A percentile compares a stretch with the other conserved stretches of the same genome.
Evolutionary conservation across 2,329 filamentous ascomycete genomes (phyloP).

Genomic region (Lecanicillium sp.): DNA sequence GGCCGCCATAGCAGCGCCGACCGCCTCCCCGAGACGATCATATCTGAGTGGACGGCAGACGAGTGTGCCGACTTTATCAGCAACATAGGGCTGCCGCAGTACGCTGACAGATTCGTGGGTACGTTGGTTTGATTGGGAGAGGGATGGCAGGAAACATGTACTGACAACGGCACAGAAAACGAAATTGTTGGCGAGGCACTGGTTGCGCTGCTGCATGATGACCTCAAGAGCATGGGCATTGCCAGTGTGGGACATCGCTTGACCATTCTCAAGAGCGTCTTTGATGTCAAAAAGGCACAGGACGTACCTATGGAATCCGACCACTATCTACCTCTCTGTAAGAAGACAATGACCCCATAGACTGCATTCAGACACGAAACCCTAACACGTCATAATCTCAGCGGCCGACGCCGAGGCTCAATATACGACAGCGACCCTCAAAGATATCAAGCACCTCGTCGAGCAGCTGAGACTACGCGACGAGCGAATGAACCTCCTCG

Average conservation of each 20-base stretch:
- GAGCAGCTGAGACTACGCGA: slow-evolving; percentile 85
- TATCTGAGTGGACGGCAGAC: slow-evolving; percentile 74
- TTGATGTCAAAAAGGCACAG: slow-evolving; percentile 91
- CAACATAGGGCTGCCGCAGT: slow-evolving; percentile 72
- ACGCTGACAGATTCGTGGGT: slow-evolving; percentile 79
- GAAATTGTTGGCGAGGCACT: slow-evolving; percentile 89
- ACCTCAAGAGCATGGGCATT: slow-evolving; percentile 92
- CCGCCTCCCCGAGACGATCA: slow-evolving; percentile 63
- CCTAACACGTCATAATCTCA: slow-evolving; percentile 25
- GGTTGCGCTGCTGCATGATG: slow-evolving; percentile 81
- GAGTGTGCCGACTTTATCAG: slow-evolving; percentile 87
- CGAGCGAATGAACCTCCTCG: slow-evolving; percentile 76
- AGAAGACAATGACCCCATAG: slow-evolving; percentile 20
- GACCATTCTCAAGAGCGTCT: slow-evolving; percentile 91
- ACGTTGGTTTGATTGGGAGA: slow-evolving; percentile 25
- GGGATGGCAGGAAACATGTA: slow-evolving; percentile 9
- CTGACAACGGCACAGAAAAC: slow-evolving; percentile 59
- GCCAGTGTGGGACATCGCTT: slow-evolving; percentile 87
- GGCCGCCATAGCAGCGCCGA: slow-evolving; percentile 58
- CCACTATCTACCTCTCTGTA: slow-evolving; percentile 90
- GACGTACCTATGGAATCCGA: slow-evolving; percentile 86
- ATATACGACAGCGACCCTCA: slow-evolving; percentile 80
- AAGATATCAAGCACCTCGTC: slow-evolving; percentile 86
- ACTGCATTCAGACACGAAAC: too few species aligned
- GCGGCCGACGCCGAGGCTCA: slow-evolving; percentile 84